Conservation (phyloP, 495 filamentous ascomycete genomes). For the Neurospora sp. region DNA sequence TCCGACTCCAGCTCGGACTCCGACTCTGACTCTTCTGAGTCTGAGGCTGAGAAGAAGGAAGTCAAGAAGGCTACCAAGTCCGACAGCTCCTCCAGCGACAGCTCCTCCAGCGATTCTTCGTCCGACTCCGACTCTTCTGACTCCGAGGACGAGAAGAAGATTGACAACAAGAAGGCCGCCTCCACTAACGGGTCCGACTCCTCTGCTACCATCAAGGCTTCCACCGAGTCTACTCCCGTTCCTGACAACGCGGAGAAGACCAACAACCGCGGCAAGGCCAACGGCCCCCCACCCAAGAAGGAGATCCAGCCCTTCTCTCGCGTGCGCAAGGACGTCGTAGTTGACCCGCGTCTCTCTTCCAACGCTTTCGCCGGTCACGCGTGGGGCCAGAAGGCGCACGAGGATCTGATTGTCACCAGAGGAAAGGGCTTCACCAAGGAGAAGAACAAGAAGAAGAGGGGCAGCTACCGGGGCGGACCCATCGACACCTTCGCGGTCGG, state of each 20-base stretch:
- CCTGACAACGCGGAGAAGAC: slow-evolving; percentile 36
- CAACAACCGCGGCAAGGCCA: slow-evolving; percentile 36
- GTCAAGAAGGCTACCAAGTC: slow-evolving; percentile 14
- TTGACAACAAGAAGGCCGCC: slow-evolving; percentile 10
- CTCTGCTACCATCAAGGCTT: slow-evolving; percentile 32
- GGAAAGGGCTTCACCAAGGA: slow-evolving; percentile 99
- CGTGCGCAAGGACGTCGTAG: slow-evolving; percentile 44
- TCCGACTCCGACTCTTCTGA: slow-evolving; percentile 16
- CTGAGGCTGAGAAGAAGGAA: slow-evolving; percentile 11
- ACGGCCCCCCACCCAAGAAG: slow-evolving; percentile 35
- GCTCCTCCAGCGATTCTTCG: slow-evolving; percentile 3
- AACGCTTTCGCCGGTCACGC: slow-evolving; percentile 76
- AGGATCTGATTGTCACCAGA: slow-evolving; percentile 79
- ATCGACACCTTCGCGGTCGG: slow-evolving; percentile 66
- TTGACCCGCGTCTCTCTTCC: slow-evolving; percentile 50
- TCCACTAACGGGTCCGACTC: slow-evolving; percentile 21
- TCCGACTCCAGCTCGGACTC: slow-evolving; percentile 36
- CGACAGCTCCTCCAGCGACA: slow-evolving; percentile 20
- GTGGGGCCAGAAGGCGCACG: slow-evolving; percentile 78
- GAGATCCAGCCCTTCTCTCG: slow-evolving; percentile 53
- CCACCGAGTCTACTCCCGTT: slow-evolving; percentile 29
- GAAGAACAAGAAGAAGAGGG: slow-evolving; percentile 94
- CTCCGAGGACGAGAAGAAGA: slow-evolving; percentile 30
- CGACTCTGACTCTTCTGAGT: slow-evolving; percentile 19
- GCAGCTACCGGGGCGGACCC: slow-evolving; percentile 73